phyloP scores from a whole-genome alignment of 306 rosid genomes.

The Dicorynia guianensis region DNA sequence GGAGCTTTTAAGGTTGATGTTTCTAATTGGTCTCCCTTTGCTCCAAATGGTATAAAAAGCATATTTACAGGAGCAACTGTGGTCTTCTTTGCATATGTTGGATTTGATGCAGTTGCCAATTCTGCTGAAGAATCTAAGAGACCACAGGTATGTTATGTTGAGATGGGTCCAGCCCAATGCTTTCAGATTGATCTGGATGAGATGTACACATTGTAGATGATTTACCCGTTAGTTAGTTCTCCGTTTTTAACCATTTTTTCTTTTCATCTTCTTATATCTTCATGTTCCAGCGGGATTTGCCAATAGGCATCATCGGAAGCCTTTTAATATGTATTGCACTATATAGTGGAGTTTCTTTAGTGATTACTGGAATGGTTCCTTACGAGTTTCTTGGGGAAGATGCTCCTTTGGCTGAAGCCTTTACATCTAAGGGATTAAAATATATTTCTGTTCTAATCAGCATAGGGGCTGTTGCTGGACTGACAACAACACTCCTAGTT shows the following conservation, averaged over 20 bases:
- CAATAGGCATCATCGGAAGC: conserved; percentile 95
- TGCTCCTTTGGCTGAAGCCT: conserved; percentile 96
- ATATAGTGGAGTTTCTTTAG: conserved; percentile 91
- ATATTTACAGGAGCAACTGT: conserved; percentile 95
- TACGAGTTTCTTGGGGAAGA: conserved; percentile 85
- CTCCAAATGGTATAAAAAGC: conserved; percentile 76
- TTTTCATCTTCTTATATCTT: conserved; percentile 27
- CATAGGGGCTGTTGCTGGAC: conserved; percentile 95
- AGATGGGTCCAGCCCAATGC: conserved; percentile 36
- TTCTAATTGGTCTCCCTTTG: conserved; percentile 98
- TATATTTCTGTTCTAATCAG: conserved; percentile 82
- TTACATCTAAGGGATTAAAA: conserved; percentile 88
- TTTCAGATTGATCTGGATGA: conserved; percentile 36
- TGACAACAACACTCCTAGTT: conserved; percentile 93
- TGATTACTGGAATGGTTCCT: conserved; percentile 99
- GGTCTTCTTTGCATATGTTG: conserved; percentile 97
- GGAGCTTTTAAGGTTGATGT: conserved; percentile 94
- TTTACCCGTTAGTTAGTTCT: conserved; percentile 6
- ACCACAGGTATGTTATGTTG: conserved; percentile 70
- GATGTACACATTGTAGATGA: conserved; percentile 11
- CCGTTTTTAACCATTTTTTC: background rate
- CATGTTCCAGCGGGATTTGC: conserved; percentile 85
- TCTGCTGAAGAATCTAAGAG: conserved; percentile 98
- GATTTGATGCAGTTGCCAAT: conserved; percentile 99
- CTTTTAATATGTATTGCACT: conserved; percentile 78